Evolutionary conservation across 78 protist species (phyloP).

Genomic region (Dictyostelium discoideum): DNA sequence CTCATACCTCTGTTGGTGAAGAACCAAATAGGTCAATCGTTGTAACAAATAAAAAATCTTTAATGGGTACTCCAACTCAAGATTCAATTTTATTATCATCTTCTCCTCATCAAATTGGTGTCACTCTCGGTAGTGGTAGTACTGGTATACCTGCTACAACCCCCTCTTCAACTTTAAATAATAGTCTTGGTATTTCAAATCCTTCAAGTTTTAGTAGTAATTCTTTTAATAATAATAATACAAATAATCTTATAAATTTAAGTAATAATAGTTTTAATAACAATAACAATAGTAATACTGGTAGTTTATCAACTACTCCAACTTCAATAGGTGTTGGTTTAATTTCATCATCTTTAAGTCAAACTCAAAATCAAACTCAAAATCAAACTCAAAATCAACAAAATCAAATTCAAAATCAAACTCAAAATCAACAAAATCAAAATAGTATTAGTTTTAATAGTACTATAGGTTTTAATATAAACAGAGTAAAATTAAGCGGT

Average conservation of each 20-base stretch:
- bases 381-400: background rate
- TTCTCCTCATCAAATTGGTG: conserved; percentile 16
- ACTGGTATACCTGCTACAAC: background rate
- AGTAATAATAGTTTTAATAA: background rate
- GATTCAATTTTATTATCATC: background rate
- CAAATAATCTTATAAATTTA: background rate
- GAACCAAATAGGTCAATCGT: conserved; percentile 68
- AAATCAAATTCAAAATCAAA: background rate
- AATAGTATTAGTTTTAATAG: conserved; percentile 10
- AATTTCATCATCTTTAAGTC: background rate
- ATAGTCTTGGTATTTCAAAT: background rate
- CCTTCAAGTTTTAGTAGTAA: background rate
- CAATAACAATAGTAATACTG: background rate
- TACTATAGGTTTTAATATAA: conserved; percentile 36
- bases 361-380: background rate
- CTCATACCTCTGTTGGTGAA: conserved; percentile 78
- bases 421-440: background rate
- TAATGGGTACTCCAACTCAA: conserved; percentile 18
- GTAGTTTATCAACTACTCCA: conserved; percentile 43
- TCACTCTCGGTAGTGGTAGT: background rate
- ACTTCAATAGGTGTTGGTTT: background rate
- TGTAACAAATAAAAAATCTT: conserved; percentile 32
- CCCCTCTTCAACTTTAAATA: background rate
- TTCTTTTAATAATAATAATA: background rate
- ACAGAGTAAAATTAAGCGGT: conserved; percentile 14